Base-by-base conservation (phyloP, 108 stramenopile genomes). In the Nitzschia sp. region DNA sequence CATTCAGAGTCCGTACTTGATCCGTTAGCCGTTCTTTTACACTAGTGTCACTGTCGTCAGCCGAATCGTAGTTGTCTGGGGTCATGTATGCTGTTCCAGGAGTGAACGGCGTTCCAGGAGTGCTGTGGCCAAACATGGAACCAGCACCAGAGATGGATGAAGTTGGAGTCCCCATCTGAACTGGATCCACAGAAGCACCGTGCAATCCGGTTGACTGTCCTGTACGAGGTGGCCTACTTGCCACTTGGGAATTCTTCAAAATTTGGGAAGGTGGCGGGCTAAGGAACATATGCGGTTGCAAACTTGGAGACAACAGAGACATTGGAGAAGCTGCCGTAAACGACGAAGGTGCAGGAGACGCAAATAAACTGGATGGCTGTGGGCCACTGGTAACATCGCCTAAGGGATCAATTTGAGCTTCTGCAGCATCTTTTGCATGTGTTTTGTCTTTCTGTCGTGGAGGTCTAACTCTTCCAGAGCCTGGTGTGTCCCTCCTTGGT, bases 11-110 rank as follows among this genome's bases (percentile, higher is more conserved):
- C 40, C 57, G 43, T 0, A 76, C 67, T 43, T 76, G 75, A 22
- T 69, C 75, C 14, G 63, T 41, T 41, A 76, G 67, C 20, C 57
- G 68, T 76, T 76, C 75, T 51, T 76, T 64, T 22, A 70, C 63
- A 44, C 63, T 65, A 20, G 67, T 21, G 57, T 61, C 73, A 51
- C 66, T 67, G 46, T 74, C 73, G 40, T 65, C 67, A 11, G 52
- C 51, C 8, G 64, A 65, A 38, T 65, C 64, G 61, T 63, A 12
- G 3, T 14, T 39, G 2, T n/a, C 14, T 26, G n/a, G 29, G 29
- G 29, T 34, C 29, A 34, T 34, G 29, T 34, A 34, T 1, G 29
- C 29, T 5, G 2, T 48, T 48, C 46, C 46, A 20, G 54, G 54
- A 14, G 21, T 55, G 17, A 50, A 34, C 3, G 29, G 29, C 3